These are phyloP conservation scores for Blastocystis sp. DNA, from an alignment of 352 stramenopile genomes.

Conservation along the genomic window DNA sequence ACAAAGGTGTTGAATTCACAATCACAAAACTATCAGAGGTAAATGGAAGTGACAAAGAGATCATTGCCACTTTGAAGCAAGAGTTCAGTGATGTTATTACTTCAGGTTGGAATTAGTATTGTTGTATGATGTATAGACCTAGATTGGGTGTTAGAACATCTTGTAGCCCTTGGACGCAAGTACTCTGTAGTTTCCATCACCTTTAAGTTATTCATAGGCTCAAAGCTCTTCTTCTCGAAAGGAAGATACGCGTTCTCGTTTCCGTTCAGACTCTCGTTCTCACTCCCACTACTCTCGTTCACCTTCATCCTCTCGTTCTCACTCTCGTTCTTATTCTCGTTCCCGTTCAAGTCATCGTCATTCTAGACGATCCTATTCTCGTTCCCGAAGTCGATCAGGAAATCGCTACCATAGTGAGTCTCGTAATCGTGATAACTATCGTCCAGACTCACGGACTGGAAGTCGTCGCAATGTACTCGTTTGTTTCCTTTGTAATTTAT, in stretches of 20 bases:
- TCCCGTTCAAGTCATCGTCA: background rate
- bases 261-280: background rate
- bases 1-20: background rate
- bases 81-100: slow-evolving; percentile 8
- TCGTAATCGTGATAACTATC: background rate
- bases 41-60: background rate
- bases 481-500: background rate
- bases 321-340: background rate
- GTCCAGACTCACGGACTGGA: background rate
- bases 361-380: background rate
- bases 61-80: background rate
- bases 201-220: background rate
- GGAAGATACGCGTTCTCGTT: background rate
- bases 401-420: background rate
- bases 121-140: background rate
- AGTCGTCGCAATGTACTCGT: background rate
- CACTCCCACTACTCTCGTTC: background rate
- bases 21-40: background rate
- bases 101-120: background rate
- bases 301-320: background rate
- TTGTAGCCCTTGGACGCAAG: background rate
- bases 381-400: slow-evolving; percentile 1
- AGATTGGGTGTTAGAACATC: background rate
- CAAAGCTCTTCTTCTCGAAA: background rate
- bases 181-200: background rate